Evolutionary conservation across 2,329 filamentous ascomycete genomes (phyloP), one percentile per base, ranked within the genome.

Genomic region (Cordyceps tenuipes): DNA sequence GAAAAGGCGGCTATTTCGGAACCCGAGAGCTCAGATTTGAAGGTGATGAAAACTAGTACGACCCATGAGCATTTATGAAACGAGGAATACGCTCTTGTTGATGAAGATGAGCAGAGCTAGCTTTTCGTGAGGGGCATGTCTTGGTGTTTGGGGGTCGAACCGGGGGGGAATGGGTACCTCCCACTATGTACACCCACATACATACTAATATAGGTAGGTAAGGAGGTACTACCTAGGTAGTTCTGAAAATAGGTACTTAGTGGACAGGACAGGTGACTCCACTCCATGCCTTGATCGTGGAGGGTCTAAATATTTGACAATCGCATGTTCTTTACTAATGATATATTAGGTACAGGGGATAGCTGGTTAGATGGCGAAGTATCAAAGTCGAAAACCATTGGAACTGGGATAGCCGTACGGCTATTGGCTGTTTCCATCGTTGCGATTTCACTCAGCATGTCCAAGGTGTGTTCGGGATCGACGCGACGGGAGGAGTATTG

Each of bases 401-500:
- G 51, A 29, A 62, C 57, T 15, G 61, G 61, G 51, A 62, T 62
- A 5, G 51, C 51, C 15, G 61, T 57, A 21, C 57, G 61, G n/a
- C 44, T 55, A 2, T 52, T 50, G 21, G 60, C 41, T 39, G 56
- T 62, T 55, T 54, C 59, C 21, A 60, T 39, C 6, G 60, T 62
- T 23, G 61, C 61, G 19, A 62, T 60, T 43, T 62, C 61, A 43
- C 61, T 62, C 51, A 62, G 57, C 61, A 62, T 62, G 15, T 23
- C 29, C 46, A 29, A 29, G 6, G 21, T 48, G 12, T 48, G 21
- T 47, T n/a, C n/a, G n/a, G n/a, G n/a, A n/a, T n/a, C n/a, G n/a
- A n/a, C n/a, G n/a, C n/a, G n/a, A n/a, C n/a, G n/a, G n/a, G n/a
- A n/a, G n/a, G n/a, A n/a, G n/a, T n/a, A n/a, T n/a, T n/a, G n/a